A percentile compares a stretch with the other conserved stretches of the same genome.
Conservation (phyloP, 2,329 filamentous ascomycete species). For the Penicillium thymicola region DNA sequence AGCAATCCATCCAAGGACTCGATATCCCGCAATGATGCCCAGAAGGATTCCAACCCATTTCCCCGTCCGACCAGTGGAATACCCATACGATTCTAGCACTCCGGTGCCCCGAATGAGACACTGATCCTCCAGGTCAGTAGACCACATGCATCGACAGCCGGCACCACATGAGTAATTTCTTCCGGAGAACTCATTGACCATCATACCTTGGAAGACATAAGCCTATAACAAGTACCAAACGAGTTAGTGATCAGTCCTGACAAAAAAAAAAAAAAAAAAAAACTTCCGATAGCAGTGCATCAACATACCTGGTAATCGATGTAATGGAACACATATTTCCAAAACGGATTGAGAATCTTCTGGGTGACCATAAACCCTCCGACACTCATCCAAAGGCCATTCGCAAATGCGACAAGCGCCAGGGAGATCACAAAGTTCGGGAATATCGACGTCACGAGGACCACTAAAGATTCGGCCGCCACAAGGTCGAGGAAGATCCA, state of each 20-base stretch:
- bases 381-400: conserved; percentile 86
- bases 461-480: conserved; percentile 77
- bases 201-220: conserved; percentile 89
- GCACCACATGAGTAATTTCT: conserved; percentile 61
- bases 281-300: background rate
- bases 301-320: conserved; percentile 70
- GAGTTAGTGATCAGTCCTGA: background rate
- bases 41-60: conserved; percentile 76
- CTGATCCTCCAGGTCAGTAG: conserved; percentile 57
- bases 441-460: conserved; percentile 68
- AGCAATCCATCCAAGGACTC: conserved; percentile 64
- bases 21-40: conserved; percentile 70
- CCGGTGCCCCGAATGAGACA: conserved; percentile 69
- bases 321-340: conserved; percentile 83
- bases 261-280: background rate
- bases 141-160: conserved; percentile 68
- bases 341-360: conserved; percentile 73
- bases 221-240: conserved; percentile 33
- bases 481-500: conserved; percentile 84
- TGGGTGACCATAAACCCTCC: conserved; percentile 77
- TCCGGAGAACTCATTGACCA: conserved; percentile 77
- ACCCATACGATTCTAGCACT: conserved; percentile 69
- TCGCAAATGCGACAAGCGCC: conserved; percentile 77
- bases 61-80: conserved; percentile 59
- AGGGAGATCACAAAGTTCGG: conserved; percentile 78